Conservation (phyloP, 345 rosid species). For the Eucalyptus caleyi region DNA sequence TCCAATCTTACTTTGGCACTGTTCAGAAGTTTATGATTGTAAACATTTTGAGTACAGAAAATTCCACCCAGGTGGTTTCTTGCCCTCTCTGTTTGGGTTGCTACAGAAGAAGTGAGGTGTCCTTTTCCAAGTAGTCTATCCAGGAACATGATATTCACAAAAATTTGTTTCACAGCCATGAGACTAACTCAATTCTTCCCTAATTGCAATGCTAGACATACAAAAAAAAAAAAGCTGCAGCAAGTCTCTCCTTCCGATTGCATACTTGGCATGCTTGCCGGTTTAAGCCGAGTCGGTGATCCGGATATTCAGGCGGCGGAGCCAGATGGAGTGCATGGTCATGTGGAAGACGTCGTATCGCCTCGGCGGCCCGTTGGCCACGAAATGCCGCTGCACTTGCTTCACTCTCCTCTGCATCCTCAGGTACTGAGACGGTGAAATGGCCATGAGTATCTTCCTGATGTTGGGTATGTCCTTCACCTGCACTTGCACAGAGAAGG, state of each 20-base stretch:
- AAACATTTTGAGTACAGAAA: neutral
- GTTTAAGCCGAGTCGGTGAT: neutral
- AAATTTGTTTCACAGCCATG: neutral
- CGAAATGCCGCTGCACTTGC: slow-evolving; percentile 29
- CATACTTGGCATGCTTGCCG: neutral
- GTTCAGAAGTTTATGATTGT: neutral
- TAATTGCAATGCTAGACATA: neutral
- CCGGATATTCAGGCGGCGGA: slow-evolving; percentile 17
- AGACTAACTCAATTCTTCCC: neutral
- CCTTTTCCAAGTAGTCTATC: neutral
- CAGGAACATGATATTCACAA: neutral
- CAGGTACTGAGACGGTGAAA: slow-evolving; percentile 11
- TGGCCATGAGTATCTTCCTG: slow-evolving; percentile 20
- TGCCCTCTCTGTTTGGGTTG: neutral
- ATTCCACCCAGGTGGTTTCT: neutral
- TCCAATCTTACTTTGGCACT: neutral
- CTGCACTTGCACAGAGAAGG: slow-evolving; percentile 34
- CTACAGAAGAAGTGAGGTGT: neutral
- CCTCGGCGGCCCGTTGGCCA: slow-evolving; percentile 9
- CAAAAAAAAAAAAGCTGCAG: neutral
- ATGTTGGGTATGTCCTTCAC: slow-evolving; percentile 29
- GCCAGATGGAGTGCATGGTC: slow-evolving; percentile 32
- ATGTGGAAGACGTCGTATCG: slow-evolving; percentile 24
- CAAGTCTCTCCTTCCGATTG: neutral
- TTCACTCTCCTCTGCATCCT: slow-evolving; percentile 24